Conservation (phyloP, 192 early-diverging fungal genomes). For the Mortierella antarctica region DNA sequence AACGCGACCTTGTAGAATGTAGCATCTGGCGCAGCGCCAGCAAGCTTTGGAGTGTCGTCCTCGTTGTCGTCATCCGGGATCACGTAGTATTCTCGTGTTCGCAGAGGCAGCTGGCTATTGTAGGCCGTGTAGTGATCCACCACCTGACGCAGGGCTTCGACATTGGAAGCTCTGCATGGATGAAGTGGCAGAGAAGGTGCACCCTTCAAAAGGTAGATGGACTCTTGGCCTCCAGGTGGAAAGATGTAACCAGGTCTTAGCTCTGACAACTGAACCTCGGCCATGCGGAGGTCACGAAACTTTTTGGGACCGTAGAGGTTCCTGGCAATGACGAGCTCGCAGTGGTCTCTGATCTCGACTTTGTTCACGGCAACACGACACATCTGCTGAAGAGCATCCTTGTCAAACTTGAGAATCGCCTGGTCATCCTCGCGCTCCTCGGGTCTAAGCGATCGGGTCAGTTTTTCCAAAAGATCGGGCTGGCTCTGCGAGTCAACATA, state of each 20-base stretch:
- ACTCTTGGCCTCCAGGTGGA: constrained; percentile 48
- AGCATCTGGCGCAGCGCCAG: not conserved
- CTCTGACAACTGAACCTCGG: constrained; percentile 43
- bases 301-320: constrained; percentile 51
- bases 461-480: constrained; percentile 44
- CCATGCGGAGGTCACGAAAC: constrained; percentile 46
- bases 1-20: constrained; percentile 42
- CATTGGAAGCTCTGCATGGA: constrained; percentile 46
- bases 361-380: constrained; percentile 43
- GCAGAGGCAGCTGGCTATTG: constrained; percentile 36
- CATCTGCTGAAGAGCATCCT: constrained; percentile 49
- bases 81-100: constrained; percentile 40
- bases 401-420: constrained; percentile 47
- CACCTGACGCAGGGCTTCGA: constrained; percentile 44
- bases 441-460: constrained; percentile 31
- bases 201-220: constrained; percentile 49
- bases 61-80: constrained; percentile 27
- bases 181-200: constrained; percentile 46
- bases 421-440: constrained; percentile 48
- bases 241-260: constrained; percentile 40
- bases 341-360: constrained; percentile 45
- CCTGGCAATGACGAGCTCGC: constrained; percentile 47
- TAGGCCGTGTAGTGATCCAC: constrained; percentile 50
- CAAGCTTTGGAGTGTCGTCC: not conserved
- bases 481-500: constrained; percentile 11